A percentile compares a stretch with the other conserved stretches of the same genome.
phyloP scores from a whole-genome alignment of 2,329 filamentous ascomycete species.

The Trichophyton equinum region DNA sequence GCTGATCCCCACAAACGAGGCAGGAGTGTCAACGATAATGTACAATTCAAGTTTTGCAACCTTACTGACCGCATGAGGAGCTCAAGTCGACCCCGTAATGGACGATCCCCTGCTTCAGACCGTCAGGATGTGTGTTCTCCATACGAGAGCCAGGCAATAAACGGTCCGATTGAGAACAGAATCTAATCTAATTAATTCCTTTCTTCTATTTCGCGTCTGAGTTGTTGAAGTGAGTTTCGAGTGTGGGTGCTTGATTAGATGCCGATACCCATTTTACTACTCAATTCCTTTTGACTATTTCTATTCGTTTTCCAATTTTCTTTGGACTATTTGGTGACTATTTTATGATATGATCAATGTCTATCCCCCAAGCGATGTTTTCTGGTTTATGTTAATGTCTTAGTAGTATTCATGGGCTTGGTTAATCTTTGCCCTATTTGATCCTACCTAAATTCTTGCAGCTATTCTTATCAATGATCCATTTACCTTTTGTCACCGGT shows the following conservation, averaged over 20 bases:
- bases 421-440: not conserved
- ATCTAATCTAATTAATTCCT: not conserved
- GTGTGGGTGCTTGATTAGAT: not conserved
- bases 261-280: not conserved
- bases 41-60: slow-evolving; percentile 38
- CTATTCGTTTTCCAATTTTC: not conserved
- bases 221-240: not conserved
- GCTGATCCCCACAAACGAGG: slow-evolving; percentile 35
- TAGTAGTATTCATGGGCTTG: not conserved
- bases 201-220: not conserved
- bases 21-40: slow-evolving; percentile 45
- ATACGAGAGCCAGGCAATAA: slow-evolving; percentile 20
- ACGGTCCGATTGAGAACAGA: not conserved
- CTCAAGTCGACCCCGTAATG: slow-evolving; percentile 39
- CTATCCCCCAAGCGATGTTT: not conserved
- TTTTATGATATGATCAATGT: not conserved
- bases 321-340: not conserved
- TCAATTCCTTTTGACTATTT: not conserved
- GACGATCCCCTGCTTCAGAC: slow-evolving; percentile 34
- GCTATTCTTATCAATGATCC: not conserved
- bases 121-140: slow-evolving; percentile 16
- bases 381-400: not conserved
- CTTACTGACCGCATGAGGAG: slow-evolving; percentile 49
- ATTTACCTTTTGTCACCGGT: no score
- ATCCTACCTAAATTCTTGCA: not conserved